phyloP scores from a whole-genome alignment of 768 basidiomycete species.

The Pholiota microspora region DNA sequence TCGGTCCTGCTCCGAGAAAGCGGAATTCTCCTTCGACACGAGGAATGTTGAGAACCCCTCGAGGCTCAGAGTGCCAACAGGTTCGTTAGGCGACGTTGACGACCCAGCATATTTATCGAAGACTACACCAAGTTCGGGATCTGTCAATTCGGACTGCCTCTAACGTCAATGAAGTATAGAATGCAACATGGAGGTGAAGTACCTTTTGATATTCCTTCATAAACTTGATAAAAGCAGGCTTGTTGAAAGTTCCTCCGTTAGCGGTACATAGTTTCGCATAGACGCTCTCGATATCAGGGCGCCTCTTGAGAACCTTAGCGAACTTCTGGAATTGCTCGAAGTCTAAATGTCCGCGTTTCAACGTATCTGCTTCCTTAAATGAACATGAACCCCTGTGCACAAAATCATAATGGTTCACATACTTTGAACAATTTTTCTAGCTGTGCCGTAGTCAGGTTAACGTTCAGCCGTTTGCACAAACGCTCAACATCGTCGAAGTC shows the following conservation, averaged over 20 bases:
- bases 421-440: constrained; percentile 61
- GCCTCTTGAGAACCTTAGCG: constrained; percentile 78
- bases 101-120: constrained; percentile 33
- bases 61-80: constrained; percentile 37
- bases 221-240: constrained; percentile 42
- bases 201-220: constrained; percentile 45
- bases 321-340: constrained; percentile 81
- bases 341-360: constrained; percentile 59
- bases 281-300: constrained; percentile 76
- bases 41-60: constrained; percentile 80
- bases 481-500: constrained; percentile 71
- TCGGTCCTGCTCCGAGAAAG: constrained; percentile 37
- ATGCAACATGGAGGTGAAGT: constrained; percentile 8
- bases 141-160: constrained; percentile 34
- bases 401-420: background rate
- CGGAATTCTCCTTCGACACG: constrained; percentile 72
- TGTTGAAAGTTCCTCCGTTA: constrained; percentile 37
- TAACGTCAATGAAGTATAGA: constrained; percentile 2
- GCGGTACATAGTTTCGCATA: constrained; percentile 39
- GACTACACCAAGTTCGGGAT: constrained; percentile 29
- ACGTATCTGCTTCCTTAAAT: constrained; percentile 60
- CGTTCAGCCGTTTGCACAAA: constrained; percentile 70
- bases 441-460: constrained; percentile 52
- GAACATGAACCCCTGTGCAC: background rate
- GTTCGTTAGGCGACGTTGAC: constrained; percentile 14